Evolutionary conservation across 768 basidiomycete genomes (phyloP).

Genomic region (Chalciporus sphaerocephalus): DNA sequence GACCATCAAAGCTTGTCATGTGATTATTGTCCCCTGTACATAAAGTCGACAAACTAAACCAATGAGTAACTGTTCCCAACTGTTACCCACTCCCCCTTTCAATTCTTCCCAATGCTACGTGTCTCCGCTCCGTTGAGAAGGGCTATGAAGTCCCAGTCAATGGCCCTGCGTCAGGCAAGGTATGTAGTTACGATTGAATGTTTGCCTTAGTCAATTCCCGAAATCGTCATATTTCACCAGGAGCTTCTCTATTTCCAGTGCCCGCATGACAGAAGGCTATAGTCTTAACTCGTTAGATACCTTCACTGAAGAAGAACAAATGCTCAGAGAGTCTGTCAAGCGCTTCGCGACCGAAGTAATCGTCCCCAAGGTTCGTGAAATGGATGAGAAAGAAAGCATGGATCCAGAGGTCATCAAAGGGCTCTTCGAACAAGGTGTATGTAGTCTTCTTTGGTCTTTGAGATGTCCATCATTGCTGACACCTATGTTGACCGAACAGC

Average conservation of each 20-base stretch:
- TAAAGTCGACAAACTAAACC: neutral
- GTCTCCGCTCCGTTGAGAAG: conserved; percentile 14
- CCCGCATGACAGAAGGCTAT: conserved; percentile 25
- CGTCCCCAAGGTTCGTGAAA: conserved; percentile 86
- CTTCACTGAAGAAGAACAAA: conserved; percentile 91
- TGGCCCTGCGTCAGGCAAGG: conserved; percentile 11
- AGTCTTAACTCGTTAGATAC: conserved; percentile 61
- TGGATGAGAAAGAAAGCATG: conserved; percentile 98
- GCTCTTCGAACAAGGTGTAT: conserved; percentile 95
- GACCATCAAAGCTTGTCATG: conserved; percentile 13
- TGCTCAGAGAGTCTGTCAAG: conserved; percentile 86
- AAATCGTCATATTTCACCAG: conserved; percentile 9
- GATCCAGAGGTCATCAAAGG: conserved; percentile 81
- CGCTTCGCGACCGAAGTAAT: conserved; percentile 89
- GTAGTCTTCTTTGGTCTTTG: too few relatives aligned
- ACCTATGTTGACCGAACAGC: too few relatives aligned
- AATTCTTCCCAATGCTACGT: conserved; percentile 24
- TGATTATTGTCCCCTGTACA: conserved; percentile 19
- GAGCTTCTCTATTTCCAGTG: conserved; percentile 23
- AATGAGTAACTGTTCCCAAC: neutral
- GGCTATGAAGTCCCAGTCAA: conserved; percentile 1
- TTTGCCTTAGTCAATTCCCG: neutral
- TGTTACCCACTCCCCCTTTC: neutral
- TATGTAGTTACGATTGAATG: conserved; percentile 4
- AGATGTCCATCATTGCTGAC: too few relatives aligned